Evolutionary conservation across 805 yeast genomes (phyloP), one percentile per base, ranked within the genome.

Genomic region (Starmerella sirachaensis): DNA sequence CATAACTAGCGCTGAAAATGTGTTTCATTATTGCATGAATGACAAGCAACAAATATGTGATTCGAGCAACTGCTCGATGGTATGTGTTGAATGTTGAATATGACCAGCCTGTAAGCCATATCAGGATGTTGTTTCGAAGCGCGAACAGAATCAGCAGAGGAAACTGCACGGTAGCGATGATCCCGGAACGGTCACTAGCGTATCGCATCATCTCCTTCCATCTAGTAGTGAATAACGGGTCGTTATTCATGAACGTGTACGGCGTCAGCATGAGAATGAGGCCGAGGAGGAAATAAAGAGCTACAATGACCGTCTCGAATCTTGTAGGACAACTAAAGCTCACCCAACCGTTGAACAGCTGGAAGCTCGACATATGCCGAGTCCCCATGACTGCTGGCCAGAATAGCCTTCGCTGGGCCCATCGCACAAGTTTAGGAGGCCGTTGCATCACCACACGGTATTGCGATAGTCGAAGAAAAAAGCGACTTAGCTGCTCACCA

Each of bases 91-190:
- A 76, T 17, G 76, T 63, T 0, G 76, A 58, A 42, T 59, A 67
- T 12, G 62, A 61, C 77, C 78, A 71, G 18, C 77, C 69, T 1
- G 82, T 71, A 13, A 70, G 13, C 70, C 72, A 70, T 42, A 68
- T 74, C 40, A 76, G 54, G 33, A 77, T 54, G 50, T 76, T 76
- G 55, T 76, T 76, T 48, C 82, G 59, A 29, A 79, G 73, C 2
- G 80, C 75, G 51, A 76, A 74, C 34, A 74, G 55, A 22, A 72
- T 59, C 31, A 74, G 45, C 31, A 73, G 54, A 3, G 83, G 82
- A 25, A 66, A 30, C 41, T 61, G 56, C 58, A 66, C 55, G n/a
- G 66, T 62, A 3, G 64, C 54, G 31, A 72, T 51, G 19, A 74
- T 64, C 2, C 74, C 79, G 1, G 74, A 49, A 49, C 82, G 61